phyloP scores from a whole-genome alignment of 2,329 filamentous ascomycete genomes.

The Pestalotiopsis sp. region DNA sequence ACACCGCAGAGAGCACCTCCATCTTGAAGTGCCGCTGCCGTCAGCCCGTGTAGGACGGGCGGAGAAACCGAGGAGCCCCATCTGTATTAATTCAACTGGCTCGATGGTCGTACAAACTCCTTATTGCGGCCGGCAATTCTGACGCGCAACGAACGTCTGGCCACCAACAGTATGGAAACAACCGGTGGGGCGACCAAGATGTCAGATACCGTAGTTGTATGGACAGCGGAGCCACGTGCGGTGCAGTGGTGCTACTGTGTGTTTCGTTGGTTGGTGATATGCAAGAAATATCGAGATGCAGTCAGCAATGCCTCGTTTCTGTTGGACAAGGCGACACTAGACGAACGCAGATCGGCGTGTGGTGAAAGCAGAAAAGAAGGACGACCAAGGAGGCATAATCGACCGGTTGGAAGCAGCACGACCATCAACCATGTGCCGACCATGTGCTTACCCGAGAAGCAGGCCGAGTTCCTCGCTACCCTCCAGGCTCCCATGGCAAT shows the following conservation, averaged over 20 bases:
- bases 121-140: not conserved
- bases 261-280: not conserved
- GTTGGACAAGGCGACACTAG: not conserved
- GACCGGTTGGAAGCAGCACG: no score
- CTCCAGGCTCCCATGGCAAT: no score
- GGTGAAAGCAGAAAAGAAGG: not conserved
- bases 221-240: not conserved
- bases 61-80: not conserved
- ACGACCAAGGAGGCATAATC: not conserved
- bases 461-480: no score
- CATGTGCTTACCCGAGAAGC: no score
- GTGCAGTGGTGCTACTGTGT: not conserved
- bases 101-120: not conserved
- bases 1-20: constrained; percentile 23
- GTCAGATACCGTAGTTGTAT: not conserved
- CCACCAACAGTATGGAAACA: not conserved
- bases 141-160: not conserved
- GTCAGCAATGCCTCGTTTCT: not conserved
- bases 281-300: not conserved
- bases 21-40: constrained; percentile 7
- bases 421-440: no score
- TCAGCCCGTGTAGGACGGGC: not conserved
- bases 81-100: not conserved
- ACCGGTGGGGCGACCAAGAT: not conserved
- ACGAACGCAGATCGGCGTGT: not conserved